Conservation (phyloP, 352 stramenopile species). For the Phytophthora pinifolia region DNA sequence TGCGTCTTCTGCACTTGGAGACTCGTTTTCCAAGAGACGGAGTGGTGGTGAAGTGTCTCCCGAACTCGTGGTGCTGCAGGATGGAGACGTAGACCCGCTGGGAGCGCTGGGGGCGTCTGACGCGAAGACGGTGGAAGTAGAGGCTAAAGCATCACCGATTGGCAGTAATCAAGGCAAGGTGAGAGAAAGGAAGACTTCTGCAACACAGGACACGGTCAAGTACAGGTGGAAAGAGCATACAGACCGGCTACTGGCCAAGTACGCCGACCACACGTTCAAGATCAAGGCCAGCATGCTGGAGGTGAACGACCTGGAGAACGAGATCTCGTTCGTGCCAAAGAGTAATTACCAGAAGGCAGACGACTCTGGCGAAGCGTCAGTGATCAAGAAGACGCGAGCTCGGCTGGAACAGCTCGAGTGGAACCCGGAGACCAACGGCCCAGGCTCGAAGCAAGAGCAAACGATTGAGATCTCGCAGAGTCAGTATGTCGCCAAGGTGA, state of each 20-base stretch:
- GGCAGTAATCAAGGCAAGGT: neutral
- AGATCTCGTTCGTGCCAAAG: slow-evolving; percentile 45
- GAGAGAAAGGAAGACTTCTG: neutral
- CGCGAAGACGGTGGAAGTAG: neutral
- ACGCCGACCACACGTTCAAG: slow-evolving; percentile 64
- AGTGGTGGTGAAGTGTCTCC: slow-evolving; percentile 2
- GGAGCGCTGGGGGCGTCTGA: slow-evolving; percentile 38
- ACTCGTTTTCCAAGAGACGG: slow-evolving; percentile 8
- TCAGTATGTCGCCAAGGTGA: slow-evolving; percentile 81
- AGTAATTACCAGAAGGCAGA: slow-evolving; percentile 42
- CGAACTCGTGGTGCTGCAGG: slow-evolving; percentile 62
- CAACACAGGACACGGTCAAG: slow-evolving; percentile 42
- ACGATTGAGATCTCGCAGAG: slow-evolving; percentile 80
- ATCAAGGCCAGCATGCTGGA: slow-evolving; percentile 85
- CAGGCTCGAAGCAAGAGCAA: slow-evolving; percentile 19
- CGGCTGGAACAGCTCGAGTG: slow-evolving; percentile 68
- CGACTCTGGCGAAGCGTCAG: slow-evolving; percentile 34
- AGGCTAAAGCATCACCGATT: slow-evolving; percentile 8
- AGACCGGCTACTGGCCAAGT: slow-evolving; percentile 64
- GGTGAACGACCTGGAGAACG: slow-evolving; percentile 61
- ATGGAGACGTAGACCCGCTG: slow-evolving; percentile 71
- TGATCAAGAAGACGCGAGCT: slow-evolving; percentile 70
- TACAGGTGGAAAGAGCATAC: slow-evolving; percentile 69
- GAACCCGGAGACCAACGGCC: neutral
- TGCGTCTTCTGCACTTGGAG: neutral